Percentiles rank a stretch among this genome's conserved stretches.
These are phyloP conservation scores for Arthromyces matolae DNA, from an alignment of 768 basidiomycete species.

Conservation along the genomic window DNA sequence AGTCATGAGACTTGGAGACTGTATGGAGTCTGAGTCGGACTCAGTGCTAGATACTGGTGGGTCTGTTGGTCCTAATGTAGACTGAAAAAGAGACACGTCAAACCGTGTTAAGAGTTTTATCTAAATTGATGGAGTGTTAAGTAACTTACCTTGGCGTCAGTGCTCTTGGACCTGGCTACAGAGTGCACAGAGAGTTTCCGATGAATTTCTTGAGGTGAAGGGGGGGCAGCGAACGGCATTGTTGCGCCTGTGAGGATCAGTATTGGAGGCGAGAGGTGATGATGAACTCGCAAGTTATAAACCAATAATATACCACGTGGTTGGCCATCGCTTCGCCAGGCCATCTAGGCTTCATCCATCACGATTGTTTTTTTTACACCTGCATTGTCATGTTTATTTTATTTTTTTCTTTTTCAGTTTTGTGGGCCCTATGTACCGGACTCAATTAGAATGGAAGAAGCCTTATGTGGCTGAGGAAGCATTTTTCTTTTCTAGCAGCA, in stretches of 20 bases:
- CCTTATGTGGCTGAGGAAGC: too few species aligned
- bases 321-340: too few species aligned
- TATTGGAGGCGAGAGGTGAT: constrained; percentile 32
- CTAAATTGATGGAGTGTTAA: constrained; percentile 7
- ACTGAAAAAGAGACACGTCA: constrained; percentile 14
- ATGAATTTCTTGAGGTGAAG: constrained; percentile 82
- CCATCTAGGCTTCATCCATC: too few species aligned
- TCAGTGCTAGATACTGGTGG: constrained; percentile 65
- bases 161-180: constrained; percentile 45
- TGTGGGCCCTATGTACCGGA: too few species aligned
- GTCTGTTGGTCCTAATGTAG: constrained; percentile 17
- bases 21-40: constrained; percentile 79
- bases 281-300: constrained; percentile 19
- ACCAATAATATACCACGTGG: too few species aligned
- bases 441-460: too few species aligned
- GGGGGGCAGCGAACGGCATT: constrained; percentile 47
- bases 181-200: constrained; percentile 81
- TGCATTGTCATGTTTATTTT: too few species aligned
- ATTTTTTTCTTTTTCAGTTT: too few species aligned
- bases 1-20: constrained; percentile 49
- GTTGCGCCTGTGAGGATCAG: too few species aligned
- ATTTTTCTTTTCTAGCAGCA: too few species aligned
- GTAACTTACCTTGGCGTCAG: constrained; percentile 48
- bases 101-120: constrained; percentile 9
- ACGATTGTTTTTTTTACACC: too few species aligned